phyloP scores from a whole-genome alignment of 225 moss, liverwort and hornwort genomes.

The Sphagnum contortum region DNA sequence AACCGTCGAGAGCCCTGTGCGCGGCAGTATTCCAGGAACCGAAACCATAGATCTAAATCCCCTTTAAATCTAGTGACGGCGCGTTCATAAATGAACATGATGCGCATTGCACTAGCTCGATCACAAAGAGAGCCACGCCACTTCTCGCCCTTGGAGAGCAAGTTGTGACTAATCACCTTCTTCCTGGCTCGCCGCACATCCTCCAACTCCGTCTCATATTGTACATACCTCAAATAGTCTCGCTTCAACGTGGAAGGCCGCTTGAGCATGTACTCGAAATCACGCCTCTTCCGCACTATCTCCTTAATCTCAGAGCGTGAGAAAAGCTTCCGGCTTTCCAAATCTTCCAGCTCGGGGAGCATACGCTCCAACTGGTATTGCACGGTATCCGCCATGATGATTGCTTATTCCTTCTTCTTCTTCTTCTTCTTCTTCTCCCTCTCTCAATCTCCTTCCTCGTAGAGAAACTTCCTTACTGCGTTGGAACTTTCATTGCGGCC shows the following conservation, averaged over 20 bases:
- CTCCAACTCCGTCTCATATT: slow-evolving; percentile 85
- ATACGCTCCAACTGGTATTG: slow-evolving; percentile 86
- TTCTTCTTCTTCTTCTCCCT: too few relatives aligned
- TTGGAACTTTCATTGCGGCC: too few relatives aligned
- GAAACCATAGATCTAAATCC: slow-evolving; percentile 78
- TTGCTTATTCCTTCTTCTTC: too few relatives aligned
- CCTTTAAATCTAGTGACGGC: slow-evolving; percentile 89
- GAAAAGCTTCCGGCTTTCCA: slow-evolving; percentile 81
- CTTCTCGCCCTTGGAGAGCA: slow-evolving; percentile 19
- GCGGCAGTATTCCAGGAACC: slow-evolving; percentile 79
- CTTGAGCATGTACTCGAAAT: slow-evolving; percentile 92
- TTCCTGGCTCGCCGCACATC: slow-evolving; percentile 61
- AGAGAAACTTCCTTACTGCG: too few relatives aligned
- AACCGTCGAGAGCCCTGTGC: slow-evolving; percentile 53
- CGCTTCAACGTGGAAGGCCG: slow-evolving; percentile 66
- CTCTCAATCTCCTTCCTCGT: too few relatives aligned
- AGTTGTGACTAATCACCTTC: slow-evolving; percentile 16
- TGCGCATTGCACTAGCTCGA: slow-evolving; percentile 46
- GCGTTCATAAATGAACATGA: slow-evolving; percentile 74
- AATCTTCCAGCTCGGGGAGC: slow-evolving; percentile 87
- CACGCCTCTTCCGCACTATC: slow-evolving; percentile 74
- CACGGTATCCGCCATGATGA: slow-evolving; percentile 94
- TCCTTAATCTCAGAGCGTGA: slow-evolving; percentile 65
- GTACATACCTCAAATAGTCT: slow-evolving; percentile 70
- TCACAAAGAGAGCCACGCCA: slow-evolving; percentile 76